Base-by-base conservation (phyloP, 2,329 filamentous ascomycete genomes). In the Hypoxylon sp. region DNA sequence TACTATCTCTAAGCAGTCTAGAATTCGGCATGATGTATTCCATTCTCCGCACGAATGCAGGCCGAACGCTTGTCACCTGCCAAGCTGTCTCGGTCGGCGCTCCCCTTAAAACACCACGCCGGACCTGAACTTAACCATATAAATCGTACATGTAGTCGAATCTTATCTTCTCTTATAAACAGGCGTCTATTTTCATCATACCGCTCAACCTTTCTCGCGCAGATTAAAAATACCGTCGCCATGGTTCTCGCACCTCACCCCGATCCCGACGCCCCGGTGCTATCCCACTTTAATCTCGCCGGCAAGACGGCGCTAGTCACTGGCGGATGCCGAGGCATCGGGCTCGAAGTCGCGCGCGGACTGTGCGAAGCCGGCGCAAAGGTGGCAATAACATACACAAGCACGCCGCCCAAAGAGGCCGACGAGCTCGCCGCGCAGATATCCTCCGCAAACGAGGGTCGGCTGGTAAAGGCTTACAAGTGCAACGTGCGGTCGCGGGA, bases 401-500 rank as follows among this genome's bases (percentile, higher is more conserved):
- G 72, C 50, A 76, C 75, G n/a, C 61, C 67, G 6, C 61, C 70
- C 0, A 63, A 66, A 28, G 70, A 75, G 8, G 74, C 73, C 8
- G 65, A 72, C 8, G 62, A 64, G 22, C 71, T 73, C 28, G 75
- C 74, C 1, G 63, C 68, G 14, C 46, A 64, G 11, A 69, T 74
- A 48, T 73, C 71, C 3, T 45, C 63, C 2, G 63, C 67, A 1
- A 69, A 70, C 48, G 65, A 52, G 7, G 70, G 69, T 0, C 63
- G 64, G 8, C 16, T 67, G 3, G 73, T 78, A 26, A 75, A 76
- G 64, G 77, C 79, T 4, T 80, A 79, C 69, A 72, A 76, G 60
- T 78, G 75, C 71, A 72, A 81, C 38, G 80, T 82, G 2, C 71
- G 69, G 7, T 74, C 74, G 53, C 69, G 71, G 0, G 71, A 70